Evolutionary conservation across 2,329 filamentous ascomycete genomes (phyloP).

Genomic region (Penicillium frequentans): DNA sequence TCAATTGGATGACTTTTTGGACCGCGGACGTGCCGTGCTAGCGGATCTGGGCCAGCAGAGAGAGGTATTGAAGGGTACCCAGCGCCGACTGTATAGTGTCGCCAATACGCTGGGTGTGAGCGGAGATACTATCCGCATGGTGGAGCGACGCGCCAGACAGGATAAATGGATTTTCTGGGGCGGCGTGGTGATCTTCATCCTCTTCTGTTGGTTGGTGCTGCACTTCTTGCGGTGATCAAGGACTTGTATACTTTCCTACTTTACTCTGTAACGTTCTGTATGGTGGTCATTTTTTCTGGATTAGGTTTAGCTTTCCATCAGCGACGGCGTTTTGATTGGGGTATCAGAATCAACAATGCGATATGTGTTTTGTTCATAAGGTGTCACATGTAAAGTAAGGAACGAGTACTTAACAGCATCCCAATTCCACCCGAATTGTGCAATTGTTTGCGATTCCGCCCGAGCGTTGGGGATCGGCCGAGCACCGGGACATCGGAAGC

Average conservation of each 20-base stretch:
- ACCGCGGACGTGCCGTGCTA: slow-evolving; percentile 84
- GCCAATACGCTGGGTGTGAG: slow-evolving; percentile 92
- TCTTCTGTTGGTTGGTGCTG: slow-evolving; percentile 88
- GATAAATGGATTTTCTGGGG: slow-evolving; percentile 98
- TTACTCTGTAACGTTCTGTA: not conserved
- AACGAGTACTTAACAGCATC: not conserved
- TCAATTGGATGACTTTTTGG: slow-evolving; percentile 91
- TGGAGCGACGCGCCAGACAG: slow-evolving; percentile 85
- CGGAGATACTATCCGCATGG: slow-evolving; percentile 95
- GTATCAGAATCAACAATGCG: not conserved
- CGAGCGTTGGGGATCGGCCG: slow-evolving; percentile 10
- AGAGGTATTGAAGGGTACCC: slow-evolving; percentile 93
- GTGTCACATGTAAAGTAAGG: not conserved
- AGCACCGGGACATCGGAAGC: slow-evolving; percentile 21
- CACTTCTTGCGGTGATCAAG: slow-evolving; percentile 68
- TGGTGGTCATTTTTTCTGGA: not conserved
- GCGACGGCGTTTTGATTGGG: slow-evolving; percentile 30
- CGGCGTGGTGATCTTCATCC: slow-evolving; percentile 81
- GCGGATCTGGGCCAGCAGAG: slow-evolving; percentile 85
- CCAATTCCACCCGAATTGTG: not conserved
- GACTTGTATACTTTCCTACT: not conserved
- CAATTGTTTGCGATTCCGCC: not conserved
- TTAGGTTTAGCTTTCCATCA: slow-evolving; percentile 19
- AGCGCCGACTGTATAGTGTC: slow-evolving; percentile 85
- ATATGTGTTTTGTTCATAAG: not conserved